phyloP scores from a whole-genome alignment of 805 yeast genomes.

The Lipomyces sp. region DNA sequence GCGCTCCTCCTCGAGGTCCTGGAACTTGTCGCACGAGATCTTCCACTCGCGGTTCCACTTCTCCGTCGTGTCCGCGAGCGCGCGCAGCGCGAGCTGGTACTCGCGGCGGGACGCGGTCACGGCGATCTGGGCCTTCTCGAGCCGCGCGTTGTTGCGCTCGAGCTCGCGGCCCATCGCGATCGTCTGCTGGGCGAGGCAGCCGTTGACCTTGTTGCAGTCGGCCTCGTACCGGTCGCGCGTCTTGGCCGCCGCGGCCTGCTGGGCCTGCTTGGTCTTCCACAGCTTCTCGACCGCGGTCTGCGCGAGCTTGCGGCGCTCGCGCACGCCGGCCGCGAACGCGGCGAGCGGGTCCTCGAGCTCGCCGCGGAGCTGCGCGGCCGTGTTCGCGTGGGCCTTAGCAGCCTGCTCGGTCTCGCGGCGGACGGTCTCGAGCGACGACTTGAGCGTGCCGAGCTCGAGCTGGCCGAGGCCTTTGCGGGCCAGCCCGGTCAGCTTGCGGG shows the following conservation, averaged over 20 bases:
- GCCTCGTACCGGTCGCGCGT: slow-evolving; percentile 49
- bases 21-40: slow-evolving; percentile 56
- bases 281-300: slow-evolving; percentile 58
- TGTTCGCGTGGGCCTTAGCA: slow-evolving; percentile 53
- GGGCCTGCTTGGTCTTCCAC: slow-evolving; percentile 45
- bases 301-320: slow-evolving; percentile 53
- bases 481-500: slow-evolving; percentile 52
- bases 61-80: slow-evolving; percentile 55
- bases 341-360: slow-evolving; percentile 53
- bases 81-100: slow-evolving; percentile 54
- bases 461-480: slow-evolving; percentile 52
- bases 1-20: slow-evolving; percentile 68
- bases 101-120: slow-evolving; percentile 45
- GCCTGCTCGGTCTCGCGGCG: slow-evolving; percentile 57
- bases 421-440: slow-evolving; percentile 57
- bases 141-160: slow-evolving; percentile 55
- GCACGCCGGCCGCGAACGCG: slow-evolving; percentile 50
- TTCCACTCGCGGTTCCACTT: slow-evolving; percentile 74
- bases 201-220: slow-evolving; percentile 58
- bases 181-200: slow-evolving; percentile 58
- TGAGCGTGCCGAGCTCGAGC: slow-evolving; percentile 58
- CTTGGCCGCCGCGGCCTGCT: slow-evolving; percentile 38
- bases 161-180: slow-evolving; percentile 72
- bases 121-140: slow-evolving; percentile 48
- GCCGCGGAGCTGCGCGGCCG: slow-evolving; percentile 49